Conservation (phyloP, 805 yeast genomes). For the Metschnikowia orientalis region DNA sequence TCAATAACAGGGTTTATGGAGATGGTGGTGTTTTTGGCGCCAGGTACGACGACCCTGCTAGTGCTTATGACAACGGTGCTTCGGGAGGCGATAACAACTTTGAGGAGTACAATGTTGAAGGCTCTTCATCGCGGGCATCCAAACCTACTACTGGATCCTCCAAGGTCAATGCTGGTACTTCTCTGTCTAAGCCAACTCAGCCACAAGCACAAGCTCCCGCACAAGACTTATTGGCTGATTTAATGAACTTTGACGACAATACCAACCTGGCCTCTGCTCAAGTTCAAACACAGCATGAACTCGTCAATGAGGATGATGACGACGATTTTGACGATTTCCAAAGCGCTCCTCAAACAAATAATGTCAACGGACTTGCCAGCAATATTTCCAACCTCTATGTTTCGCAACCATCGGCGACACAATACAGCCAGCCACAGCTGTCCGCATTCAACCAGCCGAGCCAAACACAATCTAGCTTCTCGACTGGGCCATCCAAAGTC, state of each 20-base stretch:
- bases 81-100: slow-evolving; percentile 39
- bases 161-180: slow-evolving; percentile 27
- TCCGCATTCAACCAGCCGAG: slow-evolving; percentile 15
- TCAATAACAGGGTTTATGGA: slow-evolving; percentile 54
- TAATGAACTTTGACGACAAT: slow-evolving; percentile 39
- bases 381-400: slow-evolving; percentile 28
- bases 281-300: slow-evolving; percentile 10
- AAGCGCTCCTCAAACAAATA: slow-evolving; percentile 47
- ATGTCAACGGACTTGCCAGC: slow-evolving; percentile 18
- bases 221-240: slow-evolving; percentile 48
- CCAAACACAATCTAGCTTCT: slow-evolving; percentile 11
- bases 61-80: slow-evolving; percentile 34
- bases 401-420: slow-evolving; percentile 14
- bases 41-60: slow-evolving; percentile 56
- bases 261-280: slow-evolving; percentile 1
- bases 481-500: slow-evolving; percentile 24
- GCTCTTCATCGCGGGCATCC: slow-evolving; percentile 15
- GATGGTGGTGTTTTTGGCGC: slow-evolving; percentile 70
- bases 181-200: slow-evolving; percentile 26
- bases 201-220: slow-evolving; percentile 28
- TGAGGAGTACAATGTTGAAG: slow-evolving; percentile 58
- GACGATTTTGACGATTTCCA: slow-evolving; percentile 84
- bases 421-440: slow-evolving; percentile 16
- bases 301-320: slow-evolving; percentile 48
- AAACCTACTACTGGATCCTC: slow-evolving; percentile 37